Conservation (phyloP, 192 early-diverging fungal species). For the Coemansia sp. region DNA sequence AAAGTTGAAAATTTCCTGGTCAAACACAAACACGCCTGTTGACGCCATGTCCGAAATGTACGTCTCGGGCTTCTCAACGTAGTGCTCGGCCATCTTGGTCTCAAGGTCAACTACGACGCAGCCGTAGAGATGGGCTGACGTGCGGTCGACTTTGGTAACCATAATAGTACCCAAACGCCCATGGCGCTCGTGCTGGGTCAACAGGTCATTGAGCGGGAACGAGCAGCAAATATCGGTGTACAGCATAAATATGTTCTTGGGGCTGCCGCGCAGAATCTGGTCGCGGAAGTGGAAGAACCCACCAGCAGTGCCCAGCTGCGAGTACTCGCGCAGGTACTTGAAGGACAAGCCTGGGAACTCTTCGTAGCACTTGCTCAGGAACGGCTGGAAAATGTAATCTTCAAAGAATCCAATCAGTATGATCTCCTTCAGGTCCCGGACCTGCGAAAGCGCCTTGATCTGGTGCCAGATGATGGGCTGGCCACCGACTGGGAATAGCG, state of each 20-base stretch:
- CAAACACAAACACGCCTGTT: conserved; percentile 94
- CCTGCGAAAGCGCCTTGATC: conserved; percentile 84
- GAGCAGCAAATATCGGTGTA: conserved; percentile 96
- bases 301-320: conserved; percentile 93
- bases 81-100: conserved; percentile 91
- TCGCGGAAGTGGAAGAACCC: conserved; percentile 99
- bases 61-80: conserved; percentile 97
- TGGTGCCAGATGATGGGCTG: conserved; percentile 97
- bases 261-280: conserved; percentile 88
- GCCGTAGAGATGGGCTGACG: conserved; percentile 83
- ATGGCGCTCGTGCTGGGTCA: conserved; percentile 78
- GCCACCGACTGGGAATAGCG: conserved; percentile 98
- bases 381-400: conserved; percentile 85
- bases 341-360: conserved; percentile 87
- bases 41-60: conserved; percentile 94
- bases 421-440: conserved; percentile 89
- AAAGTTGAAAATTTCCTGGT: conserved; percentile 80
- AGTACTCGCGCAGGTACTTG: conserved; percentile 97
- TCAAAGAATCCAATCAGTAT: conserved; percentile 97
- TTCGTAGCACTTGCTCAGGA: conserved; percentile 79
- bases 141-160: conserved; percentile 81
- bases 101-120: conserved; percentile 88
- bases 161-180: conserved; percentile 86
- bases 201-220: conserved; percentile 88
- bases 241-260: conserved; percentile 92